Base-by-base conservation (phyloP, 208 protist genomes). In the Balamuthia mandrillaris region DNA sequence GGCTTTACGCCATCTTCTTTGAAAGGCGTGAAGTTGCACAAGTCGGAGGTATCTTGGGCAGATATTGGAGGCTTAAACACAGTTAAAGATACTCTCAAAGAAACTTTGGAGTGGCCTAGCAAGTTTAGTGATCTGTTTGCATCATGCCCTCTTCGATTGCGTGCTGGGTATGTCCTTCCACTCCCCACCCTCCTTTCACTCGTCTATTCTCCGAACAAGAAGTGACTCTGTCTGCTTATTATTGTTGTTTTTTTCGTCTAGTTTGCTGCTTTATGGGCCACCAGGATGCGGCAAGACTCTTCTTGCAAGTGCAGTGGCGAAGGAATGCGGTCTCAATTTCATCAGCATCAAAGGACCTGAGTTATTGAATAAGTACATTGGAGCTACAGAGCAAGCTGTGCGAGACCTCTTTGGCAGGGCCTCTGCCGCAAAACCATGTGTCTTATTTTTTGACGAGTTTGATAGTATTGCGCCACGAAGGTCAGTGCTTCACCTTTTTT, bases 361-460 rank as follows among this genome's bases (percentile, higher is more conserved):
- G 68, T 44, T 95, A 31, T 87, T 95, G 21, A 89, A 94, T 85
- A 95, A 95, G 86, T 95, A 94, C 84, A 94, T 93, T 81, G 91
- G 90, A 56, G 84, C 84, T 6, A 88, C 81, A 7, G 90, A 78
- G 39, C 63, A 78, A 24, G 85, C 35, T 0, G 89, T 92, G 49
- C 70, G 91, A 41, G 85, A 90, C 45, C 42, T 95, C 5, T 95
- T 95, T 58, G 63, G 68, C n/a, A 61, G 88, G 6, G 94, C 94
- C 1, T 31, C 31, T 65, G 81, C 84, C 27, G 85, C 89, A 12
- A 37, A 21, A 33, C 93, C 93, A 7, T 93, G 87, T 66, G 65
- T 95, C 41, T 54, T 95, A 6, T 95, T 95, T 63, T 95, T 95
- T 24, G 93, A 95, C 77, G 93, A 95, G 63, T 93, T 95, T 82